A percentile compares a stretch with the other conserved stretches of the same genome.
Evolutionary conservation across 345 rosid species (phyloP).

Genomic region (Rhodamnia rubescens): DNA sequence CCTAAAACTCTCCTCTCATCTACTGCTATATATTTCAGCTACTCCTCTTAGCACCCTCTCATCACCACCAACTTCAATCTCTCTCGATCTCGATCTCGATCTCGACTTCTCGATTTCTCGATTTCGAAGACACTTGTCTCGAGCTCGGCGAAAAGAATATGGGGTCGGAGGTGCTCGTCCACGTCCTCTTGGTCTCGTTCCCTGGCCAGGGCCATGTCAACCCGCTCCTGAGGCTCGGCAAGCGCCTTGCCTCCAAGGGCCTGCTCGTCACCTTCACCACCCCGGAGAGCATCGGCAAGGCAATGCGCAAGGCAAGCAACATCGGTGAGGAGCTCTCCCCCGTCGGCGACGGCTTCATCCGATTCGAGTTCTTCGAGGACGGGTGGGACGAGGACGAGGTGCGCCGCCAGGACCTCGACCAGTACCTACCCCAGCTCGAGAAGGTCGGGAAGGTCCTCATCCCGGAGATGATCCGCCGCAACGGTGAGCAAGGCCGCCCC

Average conservation of each 20-base stretch:
- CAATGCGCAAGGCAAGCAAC: conserved; percentile 13
- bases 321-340: conserved; percentile 25
- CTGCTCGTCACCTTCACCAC: conserved; percentile 27
- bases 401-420: conserved; percentile 20
- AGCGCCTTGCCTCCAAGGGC: conserved; percentile 22
- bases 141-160: not conserved
- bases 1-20: not conserved
- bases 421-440: conserved; percentile 42
- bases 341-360: conserved; percentile 48
- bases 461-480: conserved; percentile 30
- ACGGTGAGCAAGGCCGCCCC: conserved; percentile 46
- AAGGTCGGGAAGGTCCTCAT: conserved; percentile 29
- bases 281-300: conserved; percentile 19
- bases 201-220: conserved; percentile 36
- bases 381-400: conserved; percentile 43
- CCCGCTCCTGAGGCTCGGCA: conserved; percentile 31
- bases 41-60: not conserved
- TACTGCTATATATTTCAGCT: not conserved
- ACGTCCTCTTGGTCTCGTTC: conserved; percentile 25
- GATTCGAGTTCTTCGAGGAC: conserved; percentile 66
- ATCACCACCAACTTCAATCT: not conserved
- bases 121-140: not conserved
- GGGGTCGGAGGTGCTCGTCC: conserved; percentile 9
- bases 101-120: too few species aligned
- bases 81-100: not conserved